A percentile compares a stretch with the other conserved stretches of the same genome.
Conservation (phyloP, 2,329 filamentous ascomycete species). For the Claviceps pazoutovae region DNA sequence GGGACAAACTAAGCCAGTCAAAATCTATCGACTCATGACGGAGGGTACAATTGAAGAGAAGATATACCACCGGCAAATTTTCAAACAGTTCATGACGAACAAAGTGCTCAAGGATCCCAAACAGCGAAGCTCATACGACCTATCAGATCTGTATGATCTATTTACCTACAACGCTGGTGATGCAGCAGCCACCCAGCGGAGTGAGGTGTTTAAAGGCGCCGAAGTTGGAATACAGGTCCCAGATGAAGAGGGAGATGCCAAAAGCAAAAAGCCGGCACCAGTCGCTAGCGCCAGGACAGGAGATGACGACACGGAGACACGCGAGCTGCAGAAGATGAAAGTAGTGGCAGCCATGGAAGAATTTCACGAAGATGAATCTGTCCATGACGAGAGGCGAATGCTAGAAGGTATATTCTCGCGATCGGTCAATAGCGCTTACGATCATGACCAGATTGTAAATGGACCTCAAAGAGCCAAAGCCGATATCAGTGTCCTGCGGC, state of each 20-base stretch:
- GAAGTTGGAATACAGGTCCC: slow-evolving; percentile 39
- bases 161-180: slow-evolving; percentile 55
- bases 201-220: slow-evolving; percentile 74
- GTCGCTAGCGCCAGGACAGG: slow-evolving; percentile 4
- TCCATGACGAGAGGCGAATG: slow-evolving; percentile 56
- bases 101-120: slow-evolving; percentile 92
- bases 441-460: slow-evolving; percentile 84
- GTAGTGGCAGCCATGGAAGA: slow-evolving; percentile 53
- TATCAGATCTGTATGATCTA: slow-evolving; percentile 81
- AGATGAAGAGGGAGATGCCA: slow-evolving; percentile 3
- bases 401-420: slow-evolving; percentile 82
- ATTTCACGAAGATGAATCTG: slow-evolving; percentile 40
- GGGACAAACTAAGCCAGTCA: slow-evolving; percentile 87
- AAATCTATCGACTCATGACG: slow-evolving; percentile 95
- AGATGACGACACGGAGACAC: slow-evolving; percentile 18
- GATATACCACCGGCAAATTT: slow-evolving; percentile 96
- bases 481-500: slow-evolving; percentile 64
- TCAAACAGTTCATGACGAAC: slow-evolving; percentile 95
- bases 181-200: slow-evolving; percentile 54
- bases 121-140: slow-evolving; percentile 78
- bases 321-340: slow-evolving; percentile 37
- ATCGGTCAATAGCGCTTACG: slow-evolving; percentile 78
- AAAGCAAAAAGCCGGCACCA: slow-evolving; percentile 4
- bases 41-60: slow-evolving; percentile 98
- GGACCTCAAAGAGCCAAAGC: slow-evolving; percentile 58